Evolutionary conservation across 129 eudicot species (phyloP).

Genomic region (Helianthus tuberosus): DNA sequence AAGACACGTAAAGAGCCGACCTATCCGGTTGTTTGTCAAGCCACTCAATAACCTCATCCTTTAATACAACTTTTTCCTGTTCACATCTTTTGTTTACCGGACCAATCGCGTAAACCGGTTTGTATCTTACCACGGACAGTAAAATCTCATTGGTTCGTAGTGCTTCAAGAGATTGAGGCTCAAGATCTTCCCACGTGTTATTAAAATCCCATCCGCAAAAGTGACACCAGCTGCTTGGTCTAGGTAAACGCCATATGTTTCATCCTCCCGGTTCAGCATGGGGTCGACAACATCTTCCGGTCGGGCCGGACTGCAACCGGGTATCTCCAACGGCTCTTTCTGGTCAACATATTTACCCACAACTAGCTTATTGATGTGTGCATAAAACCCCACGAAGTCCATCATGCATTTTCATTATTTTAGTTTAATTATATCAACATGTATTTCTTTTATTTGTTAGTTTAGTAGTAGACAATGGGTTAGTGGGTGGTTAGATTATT

Average conservation of each 20-base stretch:
- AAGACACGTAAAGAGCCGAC: slow-evolving; percentile 55
- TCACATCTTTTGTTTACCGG: slow-evolving; percentile 43
- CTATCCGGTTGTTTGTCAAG: slow-evolving; percentile 53
- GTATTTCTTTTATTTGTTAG: no score
- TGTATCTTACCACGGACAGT: slow-evolving; percentile 24
- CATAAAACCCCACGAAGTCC: no score
- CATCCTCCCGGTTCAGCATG: slow-evolving; percentile 56
- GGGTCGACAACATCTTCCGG: slow-evolving; percentile 66
- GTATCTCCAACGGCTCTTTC: slow-evolving; percentile 45
- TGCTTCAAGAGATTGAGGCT: slow-evolving; percentile 45
- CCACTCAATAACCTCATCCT: slow-evolving; percentile 48
- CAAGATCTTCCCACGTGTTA: slow-evolving; percentile 74
- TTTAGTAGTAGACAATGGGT: no score
- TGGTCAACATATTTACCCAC: slow-evolving; percentile 56
- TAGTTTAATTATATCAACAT: no score
- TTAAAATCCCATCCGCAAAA: slow-evolving; percentile 50
- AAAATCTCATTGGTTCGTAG: slow-evolving; percentile 35
- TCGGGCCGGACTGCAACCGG: slow-evolving; percentile 63
- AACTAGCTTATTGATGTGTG: slow-evolving; percentile 50
- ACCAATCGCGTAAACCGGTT: slow-evolving; percentile 69
- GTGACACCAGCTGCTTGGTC: slow-evolving; percentile 22
- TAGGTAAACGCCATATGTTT: slow-evolving; percentile 43
- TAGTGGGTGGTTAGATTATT: no score
- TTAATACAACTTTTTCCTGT: neutral
- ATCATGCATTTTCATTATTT: no score